Base-by-base conservation (phyloP, 2,329 filamentous ascomycete genomes). In the Epichloe elymi region DNA sequence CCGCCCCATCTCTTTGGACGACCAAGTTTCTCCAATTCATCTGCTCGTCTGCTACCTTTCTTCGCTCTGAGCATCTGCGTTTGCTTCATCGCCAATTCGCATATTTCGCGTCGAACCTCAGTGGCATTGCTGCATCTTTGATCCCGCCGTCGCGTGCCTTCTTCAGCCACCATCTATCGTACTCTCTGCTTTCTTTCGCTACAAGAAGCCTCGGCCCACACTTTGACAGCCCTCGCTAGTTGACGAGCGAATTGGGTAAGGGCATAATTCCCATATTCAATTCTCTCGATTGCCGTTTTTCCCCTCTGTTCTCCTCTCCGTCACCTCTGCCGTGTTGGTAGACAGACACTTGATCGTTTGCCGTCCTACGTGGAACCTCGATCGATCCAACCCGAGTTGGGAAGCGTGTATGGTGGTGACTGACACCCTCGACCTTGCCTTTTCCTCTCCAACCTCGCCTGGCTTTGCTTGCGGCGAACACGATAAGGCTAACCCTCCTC, bases 1-100 rank as follows among this genome's bases (percentile, higher is more conserved):
- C 49, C 55, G 54, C 59, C 58, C 52, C 55, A 54, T 57, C 52
- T 30, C 26, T 46, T 30, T 19, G 38, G 33, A 38, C 37, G 17
- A 41, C 23, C 20, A n/a, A 50, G 20, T 15, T 4, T 37, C 39
- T 33, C 36, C 23, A 40, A n/a, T 10, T 4, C 26, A 15, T 46
- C 14, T 50, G n/a, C 37, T 35, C 37, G 14, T 41, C 37, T 33
- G 46, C 35, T n/a, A 15, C 37, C 37, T 26, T 41, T 17, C 17
- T 30, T 38, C 5, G 15, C 38, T 46, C 12, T 26, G 5, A 37
- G 8, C 26, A 33, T 40, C 37, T 48, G 7, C 35, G 17, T 12
- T n/a, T 20, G 19, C 20, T 14, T 7, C 12, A 33, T 33, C n/a
- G 6, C n/a, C 42, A 11, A 30, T 14, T 10, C n/a, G 17, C 15